Base-by-base conservation (phyloP, 129 eudicot genomes). In the Calendula officinalis region DNA sequence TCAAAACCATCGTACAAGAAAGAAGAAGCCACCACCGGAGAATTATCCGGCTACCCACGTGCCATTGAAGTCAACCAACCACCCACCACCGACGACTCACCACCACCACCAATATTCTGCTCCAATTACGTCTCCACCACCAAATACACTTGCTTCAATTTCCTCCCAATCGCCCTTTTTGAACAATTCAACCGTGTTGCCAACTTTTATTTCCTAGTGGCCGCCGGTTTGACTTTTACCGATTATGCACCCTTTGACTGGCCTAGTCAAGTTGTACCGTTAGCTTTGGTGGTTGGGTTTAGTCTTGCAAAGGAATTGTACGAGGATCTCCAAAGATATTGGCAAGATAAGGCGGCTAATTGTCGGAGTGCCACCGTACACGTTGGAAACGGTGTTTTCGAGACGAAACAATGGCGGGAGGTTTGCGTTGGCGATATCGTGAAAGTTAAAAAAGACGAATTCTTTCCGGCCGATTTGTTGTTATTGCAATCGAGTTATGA, bases 131-230 rank as follows among this genome's bases (percentile, higher is more conserved):
- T 85, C 15, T 82, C 94, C 9, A 85, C 94, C 40, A 82, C 96
- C 41, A 89, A 89, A 74, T 85, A 85, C 70, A 89, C 73, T n/a
- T 32, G 76, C 32, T 10, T 68, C 16, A 80, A 82, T 46, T 89
- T 85, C 45, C 70, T 89, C 51, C 96, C 96, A 0, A 83, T 36
- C 8, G 85, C 96, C 14, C 78, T 89, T 0, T 80, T 80, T 16
- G 90, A 89, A 76, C 96, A 85, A 51, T 89, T 89, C 16, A 63
- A 80, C 15, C 83, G 94, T 3, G 94, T 85, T 22, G 96, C 96
- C 33, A 89, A 89, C 48, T 56, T 89, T 52, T 89, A 89, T 30
- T 89, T 89, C 60, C 85, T 89, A 4, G 40, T 85, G 0, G 94
- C 87, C 0, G 90, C 90, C 8, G 56, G 77, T 7, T 52, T 89